Percentiles rank a stretch among this genome's conserved stretches.
These are phyloP conservation scores for Hortaea werneckii DNA, from an alignment of 2,329 filamentous ascomycete genomes.

Conservation along the genomic window DNA sequence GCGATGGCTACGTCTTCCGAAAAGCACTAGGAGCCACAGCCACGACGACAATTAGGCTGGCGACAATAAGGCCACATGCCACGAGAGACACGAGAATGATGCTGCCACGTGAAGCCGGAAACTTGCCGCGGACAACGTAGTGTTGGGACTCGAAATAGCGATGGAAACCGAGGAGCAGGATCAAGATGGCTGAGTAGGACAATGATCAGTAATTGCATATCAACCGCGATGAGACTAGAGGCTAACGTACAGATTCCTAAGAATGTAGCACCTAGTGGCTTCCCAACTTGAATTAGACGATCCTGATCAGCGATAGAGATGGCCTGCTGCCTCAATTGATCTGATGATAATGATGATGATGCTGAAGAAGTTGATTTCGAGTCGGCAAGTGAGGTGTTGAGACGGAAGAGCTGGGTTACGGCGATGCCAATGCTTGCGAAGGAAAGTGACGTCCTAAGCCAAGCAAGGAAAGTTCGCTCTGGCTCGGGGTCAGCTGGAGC, in stretches of 20 bases:
- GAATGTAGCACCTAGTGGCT: constrained; percentile 67
- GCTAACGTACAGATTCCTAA: constrained; percentile 45
- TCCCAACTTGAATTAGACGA: constrained; percentile 54
- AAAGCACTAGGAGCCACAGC: constrained; percentile 41
- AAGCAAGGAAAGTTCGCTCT: constrained; percentile 80
- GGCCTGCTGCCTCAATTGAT: not conserved
- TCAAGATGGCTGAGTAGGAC: constrained; percentile 48
- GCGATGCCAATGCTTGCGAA: constrained; percentile 78
- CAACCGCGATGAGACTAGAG: not conserved
- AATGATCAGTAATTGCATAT: not conserved
- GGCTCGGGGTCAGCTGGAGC: not conserved
- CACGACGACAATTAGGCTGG: constrained; percentile 50
- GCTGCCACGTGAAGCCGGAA: constrained; percentile 66
- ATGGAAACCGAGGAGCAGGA: constrained; percentile 66
- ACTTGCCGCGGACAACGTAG: constrained; percentile 71
- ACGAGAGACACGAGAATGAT: constrained; percentile 60
- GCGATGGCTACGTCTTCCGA: constrained; percentile 16
- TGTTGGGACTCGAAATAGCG: constrained; percentile 69
- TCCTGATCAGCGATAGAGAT: constrained; percentile 10
- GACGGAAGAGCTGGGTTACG: constrained; percentile 73
- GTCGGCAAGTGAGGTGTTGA: constrained; percentile 54
- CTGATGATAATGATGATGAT: constrained; percentile 4
- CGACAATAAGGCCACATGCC: constrained; percentile 48
- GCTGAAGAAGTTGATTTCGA: constrained; percentile 6
- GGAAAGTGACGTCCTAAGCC: constrained; percentile 70